Conservation (phyloP, 495 filamentous ascomycete species). For the Trichocladium antarcticum region DNA sequence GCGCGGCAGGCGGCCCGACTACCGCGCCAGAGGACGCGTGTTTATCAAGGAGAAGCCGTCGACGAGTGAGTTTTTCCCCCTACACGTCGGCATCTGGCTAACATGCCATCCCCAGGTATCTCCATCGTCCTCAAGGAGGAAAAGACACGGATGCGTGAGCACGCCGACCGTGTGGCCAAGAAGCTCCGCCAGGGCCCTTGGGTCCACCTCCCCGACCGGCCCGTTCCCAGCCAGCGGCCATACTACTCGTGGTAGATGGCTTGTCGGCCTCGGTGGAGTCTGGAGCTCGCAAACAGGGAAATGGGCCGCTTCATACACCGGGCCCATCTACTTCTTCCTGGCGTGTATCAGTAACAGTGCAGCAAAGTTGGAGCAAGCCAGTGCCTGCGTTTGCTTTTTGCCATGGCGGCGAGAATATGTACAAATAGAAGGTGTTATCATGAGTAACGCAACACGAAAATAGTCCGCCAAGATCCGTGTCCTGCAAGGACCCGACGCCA, state of each 20-base stretch:
- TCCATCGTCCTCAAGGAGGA: conserved; percentile 84
- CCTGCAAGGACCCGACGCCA: conserved; percentile 3
- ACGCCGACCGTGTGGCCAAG: conserved; percentile 64
- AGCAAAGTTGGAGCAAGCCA: background rate
- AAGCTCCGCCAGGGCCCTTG: conserved; percentile 61
- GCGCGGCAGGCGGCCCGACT: conserved; percentile 44
- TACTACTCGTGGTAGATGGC: conserved; percentile 75
- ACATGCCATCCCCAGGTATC: conserved; percentile 42
- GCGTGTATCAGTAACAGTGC: conserved; percentile 5
- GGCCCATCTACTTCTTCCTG: background rate
- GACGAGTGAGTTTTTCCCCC: conserved; percentile 49
- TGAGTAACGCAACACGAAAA: background rate
- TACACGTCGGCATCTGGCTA: background rate
- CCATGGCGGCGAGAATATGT: conserved; percentile 1
- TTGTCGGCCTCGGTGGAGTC: background rate
- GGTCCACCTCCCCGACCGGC: conserved; percentile 72
- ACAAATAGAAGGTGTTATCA: conserved; percentile 6
- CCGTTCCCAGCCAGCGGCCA: conserved; percentile 66
- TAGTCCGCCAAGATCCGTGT: background rate
- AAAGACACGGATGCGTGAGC: conserved; percentile 68
- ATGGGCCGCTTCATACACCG: background rate
- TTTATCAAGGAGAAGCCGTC: conserved; percentile 51
- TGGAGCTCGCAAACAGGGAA: no score
- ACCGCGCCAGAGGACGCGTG: conserved; percentile 58
- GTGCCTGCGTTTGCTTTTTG: background rate